Conservation (phyloP, 2,329 filamentous ascomycete species). For the Alternaria tenuissima region DNA sequence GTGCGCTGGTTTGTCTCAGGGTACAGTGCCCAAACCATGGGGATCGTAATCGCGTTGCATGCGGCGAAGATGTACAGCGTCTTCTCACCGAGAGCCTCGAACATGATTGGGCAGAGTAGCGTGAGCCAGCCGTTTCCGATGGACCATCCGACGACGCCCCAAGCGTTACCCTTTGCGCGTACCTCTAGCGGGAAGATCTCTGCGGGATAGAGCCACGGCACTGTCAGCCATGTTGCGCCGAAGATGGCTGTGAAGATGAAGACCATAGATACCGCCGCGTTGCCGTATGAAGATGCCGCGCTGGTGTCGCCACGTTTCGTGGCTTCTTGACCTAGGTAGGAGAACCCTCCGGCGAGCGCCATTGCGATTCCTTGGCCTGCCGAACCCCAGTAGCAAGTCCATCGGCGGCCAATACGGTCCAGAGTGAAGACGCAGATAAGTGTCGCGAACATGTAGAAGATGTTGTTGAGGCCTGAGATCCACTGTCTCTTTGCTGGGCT, state of each 20-base stretch:
- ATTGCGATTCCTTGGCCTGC: conserved; percentile 70
- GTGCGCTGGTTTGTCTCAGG: conserved; percentile 78
- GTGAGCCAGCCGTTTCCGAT: conserved; percentile 75
- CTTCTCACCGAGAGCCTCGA: conserved; percentile 70
- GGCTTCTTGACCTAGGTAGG: conserved; percentile 61
- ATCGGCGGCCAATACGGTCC: conserved; percentile 72
- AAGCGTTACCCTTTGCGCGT: conserved; percentile 77
- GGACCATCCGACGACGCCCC: conserved; percentile 78
- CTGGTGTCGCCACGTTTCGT: conserved; percentile 56
- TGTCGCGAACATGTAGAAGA: conserved; percentile 69
- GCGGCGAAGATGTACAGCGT: conserved; percentile 78
- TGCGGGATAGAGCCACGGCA: conserved; percentile 69
- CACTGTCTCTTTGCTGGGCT: conserved; percentile 57
- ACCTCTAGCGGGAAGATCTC: conserved; percentile 78
- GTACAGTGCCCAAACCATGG: conserved; percentile 76
- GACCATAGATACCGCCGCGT: conserved; percentile 73
- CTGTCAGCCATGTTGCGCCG: conserved; percentile 69
- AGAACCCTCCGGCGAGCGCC: conserved; percentile 72
- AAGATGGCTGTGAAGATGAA: conserved; percentile 74
- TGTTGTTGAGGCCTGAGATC: conserved; percentile 57
- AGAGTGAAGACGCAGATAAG: conserved; percentile 75
- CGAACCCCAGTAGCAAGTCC: conserved; percentile 75
- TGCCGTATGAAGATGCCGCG: conserved; percentile 64
- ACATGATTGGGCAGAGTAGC: conserved; percentile 55
- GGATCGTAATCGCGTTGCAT: conserved; percentile 70